phyloP scores from a whole-genome alignment of 2,329 filamentous ascomycete genomes.

The Simplicillium sp. region DNA sequence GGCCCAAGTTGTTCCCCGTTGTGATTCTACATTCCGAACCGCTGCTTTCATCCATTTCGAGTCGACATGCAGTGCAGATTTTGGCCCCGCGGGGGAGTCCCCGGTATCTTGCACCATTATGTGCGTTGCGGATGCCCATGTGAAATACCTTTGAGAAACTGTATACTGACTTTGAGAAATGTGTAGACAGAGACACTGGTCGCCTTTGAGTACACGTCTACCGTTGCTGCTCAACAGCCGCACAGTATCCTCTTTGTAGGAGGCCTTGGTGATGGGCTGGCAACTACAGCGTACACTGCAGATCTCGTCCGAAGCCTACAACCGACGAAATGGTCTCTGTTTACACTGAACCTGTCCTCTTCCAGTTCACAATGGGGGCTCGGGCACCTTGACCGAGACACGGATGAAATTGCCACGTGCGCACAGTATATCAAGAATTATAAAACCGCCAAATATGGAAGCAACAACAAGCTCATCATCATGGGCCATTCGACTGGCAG shows the following conservation, averaged over 20 bases:
- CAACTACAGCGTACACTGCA: conserved; percentile 37
- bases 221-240: conserved; percentile 14
- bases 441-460: conserved; percentile 17
- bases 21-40: too few relatives aligned
- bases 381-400: conserved; percentile 24
- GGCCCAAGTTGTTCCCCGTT: too few relatives aligned
- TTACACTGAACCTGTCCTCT: conserved; percentile 27
- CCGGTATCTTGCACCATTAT: conserved; percentile 22
- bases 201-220: conserved; percentile 25
- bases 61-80: conserved; percentile 17
- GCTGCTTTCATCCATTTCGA: too few relatives aligned
- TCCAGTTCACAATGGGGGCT: conserved; percentile 25
- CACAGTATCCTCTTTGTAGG: conserved; percentile 43
- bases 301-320: conserved; percentile 29
- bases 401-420: conserved; percentile 22
- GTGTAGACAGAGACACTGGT: conserved; percentile 26
- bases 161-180: not conserved
- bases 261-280: conserved; percentile 41
- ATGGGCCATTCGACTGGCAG: conserved; percentile 62
- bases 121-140: conserved; percentile 9
- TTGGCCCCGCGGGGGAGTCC: conserved; percentile 21
- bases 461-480: conserved; percentile 45
- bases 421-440: conserved; percentile 19
- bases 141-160: not conserved
- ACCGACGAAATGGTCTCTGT: conserved; percentile 23